Conservation (phyloP, 2,329 filamentous ascomycete genomes). For the Cladosporium sp. region DNA sequence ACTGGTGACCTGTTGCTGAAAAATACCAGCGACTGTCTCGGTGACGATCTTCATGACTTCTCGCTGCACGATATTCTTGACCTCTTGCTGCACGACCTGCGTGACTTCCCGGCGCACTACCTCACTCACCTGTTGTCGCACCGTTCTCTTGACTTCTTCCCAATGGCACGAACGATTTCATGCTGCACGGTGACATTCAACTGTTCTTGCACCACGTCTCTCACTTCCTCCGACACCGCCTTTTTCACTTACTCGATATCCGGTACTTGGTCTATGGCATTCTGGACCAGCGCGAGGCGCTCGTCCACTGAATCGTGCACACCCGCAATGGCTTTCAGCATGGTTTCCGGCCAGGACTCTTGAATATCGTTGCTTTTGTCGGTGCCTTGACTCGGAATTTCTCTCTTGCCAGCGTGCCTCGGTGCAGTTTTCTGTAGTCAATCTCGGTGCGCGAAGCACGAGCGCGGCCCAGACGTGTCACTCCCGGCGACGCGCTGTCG, state of each 20-base stretch:
- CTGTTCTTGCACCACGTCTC: neutral
- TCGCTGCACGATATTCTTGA: neutral
- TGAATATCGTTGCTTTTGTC: neutral
- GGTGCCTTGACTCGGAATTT: neutral
- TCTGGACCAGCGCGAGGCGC: neutral
- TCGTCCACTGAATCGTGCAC: neutral
- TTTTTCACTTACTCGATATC: neutral
- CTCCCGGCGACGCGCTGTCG: neutral
- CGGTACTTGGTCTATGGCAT: neutral
- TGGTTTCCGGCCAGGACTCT: neutral
- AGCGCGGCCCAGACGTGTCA: neutral
- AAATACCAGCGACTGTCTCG: neutral
- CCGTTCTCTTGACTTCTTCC: neutral
- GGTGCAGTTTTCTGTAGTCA: constrained; percentile 6
- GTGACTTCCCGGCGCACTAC: neutral
- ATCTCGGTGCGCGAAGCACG: neutral
- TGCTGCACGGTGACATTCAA: neutral
- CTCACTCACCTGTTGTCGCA: neutral
- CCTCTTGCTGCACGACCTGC: too few relatives aligned
- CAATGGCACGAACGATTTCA: too few relatives aligned
- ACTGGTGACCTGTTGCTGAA: neutral
- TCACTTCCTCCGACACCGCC: neutral
- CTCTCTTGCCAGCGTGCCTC: constrained; percentile 5
- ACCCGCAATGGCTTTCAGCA: neutral
- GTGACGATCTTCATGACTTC: neutral